Base-by-base conservation (phyloP, 768 basidiomycete genomes). In the Pleurotus pulmonarius region DNA sequence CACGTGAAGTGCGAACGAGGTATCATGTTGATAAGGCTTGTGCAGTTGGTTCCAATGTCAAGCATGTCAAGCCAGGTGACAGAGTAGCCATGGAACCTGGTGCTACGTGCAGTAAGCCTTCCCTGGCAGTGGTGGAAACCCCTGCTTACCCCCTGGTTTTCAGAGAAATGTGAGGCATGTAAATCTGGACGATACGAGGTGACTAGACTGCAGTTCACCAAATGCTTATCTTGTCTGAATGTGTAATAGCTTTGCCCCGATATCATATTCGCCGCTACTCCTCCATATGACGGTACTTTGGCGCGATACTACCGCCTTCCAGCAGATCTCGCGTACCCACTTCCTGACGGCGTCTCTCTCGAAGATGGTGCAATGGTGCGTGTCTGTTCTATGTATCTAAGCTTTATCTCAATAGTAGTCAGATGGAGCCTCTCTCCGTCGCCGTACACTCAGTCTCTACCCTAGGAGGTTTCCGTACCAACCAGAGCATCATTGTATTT, bases 391-490 rank as follows among this genome's bases (percentile, higher is more conserved):
- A 22, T 37, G 45, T 5, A 16, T 6, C 47, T 38, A 40, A 20
- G 41, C 56, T 18, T 37, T 48, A 39, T 55, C 34, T 45, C 47
- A 18, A 57, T 11, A 24, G n/a, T 16, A 49, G 9, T 1, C 45
- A 93, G 92, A 94, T 97, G 76, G 96, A 98, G 69, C 96, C 96
- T 4, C 82, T 98, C 40, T 86, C 95, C 20, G 96, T 98, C 22
- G 96, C 85, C 3, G 82, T 97, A 11, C 95, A 98, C 70, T 88
- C 93, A 0, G 88, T 97, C 26, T 79, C 83, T 52, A 90, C 81
- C 61, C 76, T 94, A 26, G 94, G 87, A 16, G 74, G 77, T 24
- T 75, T 97, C 68, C 81, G 80, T 47, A 77, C 89, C 38, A 85
- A 83, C 63, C 85, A 94, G 66, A 85, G 84, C 38, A 85, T 96